Base-by-base conservation (phyloP, 768 basidiomycete species). In the Collybia sordida region DNA sequence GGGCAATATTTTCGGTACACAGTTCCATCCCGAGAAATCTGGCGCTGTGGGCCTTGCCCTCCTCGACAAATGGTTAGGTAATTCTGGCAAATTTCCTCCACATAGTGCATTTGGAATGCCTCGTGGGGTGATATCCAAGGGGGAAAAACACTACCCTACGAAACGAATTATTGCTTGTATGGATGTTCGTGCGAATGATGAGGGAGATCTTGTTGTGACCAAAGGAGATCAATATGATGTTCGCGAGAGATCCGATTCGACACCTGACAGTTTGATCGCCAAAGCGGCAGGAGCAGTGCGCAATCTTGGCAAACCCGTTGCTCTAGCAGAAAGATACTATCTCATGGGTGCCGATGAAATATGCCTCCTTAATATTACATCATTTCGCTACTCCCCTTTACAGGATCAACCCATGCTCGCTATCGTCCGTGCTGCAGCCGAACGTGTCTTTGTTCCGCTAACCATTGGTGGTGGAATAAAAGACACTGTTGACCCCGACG, bases 211-310 rank as follows among this genome's bases (percentile, higher is more conserved):
- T 46, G 94, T 99, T 51, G 97, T 99, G 1, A 99, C 97, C 37
- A 99, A 99, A 72, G 97, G 97, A 50, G 97, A 99, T 68, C 97
- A 97, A 66, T 99, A 99, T 71, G 93, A 98, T 65, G 95, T 98
- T 15, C 90, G 95, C 47, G 95, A 98, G 69, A 93, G 87, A 61
- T 64, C 50, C 40, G 58, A 43, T 40, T n/a, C 61, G 8, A 61
- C 50, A 37, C 44, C 62, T 18, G 47, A 45, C 38, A 45, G 61
- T 47, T 50, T 71, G 34, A 53, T 69, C 15, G 68, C 78, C 51
- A 70, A 71, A 21, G 69, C 80, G 1, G 86, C 82, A 6, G 90
- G 90, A 22, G 81, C 82, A 0, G 97, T 99, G 11, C 88, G 96
- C 59, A 98, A 99, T 68, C 86, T 99, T 42, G 97, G 97, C 45